These are phyloP conservation scores for Emmonsia crescens DNA, from an alignment of 2,329 filamentous ascomycete genomes.

Conservation along the genomic window DNA sequence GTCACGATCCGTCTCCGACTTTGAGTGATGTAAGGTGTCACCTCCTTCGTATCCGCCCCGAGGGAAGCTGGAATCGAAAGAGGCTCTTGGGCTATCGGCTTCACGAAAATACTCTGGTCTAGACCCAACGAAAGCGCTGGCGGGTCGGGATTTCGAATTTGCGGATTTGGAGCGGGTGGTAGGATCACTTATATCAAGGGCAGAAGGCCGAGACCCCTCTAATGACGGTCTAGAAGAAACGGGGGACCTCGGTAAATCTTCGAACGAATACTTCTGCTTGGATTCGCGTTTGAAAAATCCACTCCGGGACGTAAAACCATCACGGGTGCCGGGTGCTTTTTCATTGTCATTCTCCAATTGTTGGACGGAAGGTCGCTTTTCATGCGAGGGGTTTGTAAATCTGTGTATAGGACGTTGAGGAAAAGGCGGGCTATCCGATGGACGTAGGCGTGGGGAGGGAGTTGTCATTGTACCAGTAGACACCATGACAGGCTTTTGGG, in stretches of 20 bases:
- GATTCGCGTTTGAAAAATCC: conserved; percentile 15
- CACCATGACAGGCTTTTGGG: conserved; percentile 45
- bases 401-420: conserved; percentile 41
- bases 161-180: conserved; percentile 52
- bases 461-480: conserved; percentile 75
- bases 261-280: conserved; percentile 40
- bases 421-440: conserved; percentile 19
- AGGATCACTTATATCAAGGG: conserved; percentile 47
- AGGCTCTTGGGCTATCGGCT: conserved; percentile 49
- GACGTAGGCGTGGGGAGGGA: conserved; percentile 34
- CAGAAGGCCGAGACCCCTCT: conserved; percentile 55
- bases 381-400: conserved; percentile 38
- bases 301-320: conserved; percentile 2
- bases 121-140: conserved; percentile 72
- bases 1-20: conserved; percentile 25
- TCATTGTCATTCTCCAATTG: conserved; percentile 26
- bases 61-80: conserved; percentile 21
- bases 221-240: conserved; percentile 56
- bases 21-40: conserved; percentile 23
- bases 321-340: conserved; percentile 5
- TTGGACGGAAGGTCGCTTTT: conserved; percentile 40
- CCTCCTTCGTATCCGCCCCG: conserved; percentile 27
- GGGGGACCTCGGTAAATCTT: conserved; percentile 44
- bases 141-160: conserved; percentile 59
- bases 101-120: conserved; percentile 76